Conservation (phyloP, 129 eudicot genomes). For the Sambucus nigra region DNA sequence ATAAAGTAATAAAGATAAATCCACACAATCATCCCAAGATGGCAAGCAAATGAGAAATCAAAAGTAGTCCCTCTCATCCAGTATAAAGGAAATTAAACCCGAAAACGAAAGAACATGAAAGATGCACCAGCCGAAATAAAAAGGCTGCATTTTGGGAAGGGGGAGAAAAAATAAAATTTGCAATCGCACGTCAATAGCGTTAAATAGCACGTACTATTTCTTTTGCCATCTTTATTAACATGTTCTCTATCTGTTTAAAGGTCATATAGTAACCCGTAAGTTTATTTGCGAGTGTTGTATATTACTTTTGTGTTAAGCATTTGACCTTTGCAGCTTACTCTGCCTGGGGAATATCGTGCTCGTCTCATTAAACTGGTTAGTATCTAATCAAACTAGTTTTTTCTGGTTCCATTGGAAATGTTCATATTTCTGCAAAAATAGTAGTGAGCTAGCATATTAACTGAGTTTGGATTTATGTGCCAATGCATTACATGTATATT, state of each 20-base stretch:
- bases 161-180: no score
- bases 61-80: no score
- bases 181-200: no score
- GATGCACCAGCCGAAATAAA: no score
- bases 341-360: conserved; percentile 73
- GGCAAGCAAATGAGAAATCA: no score
- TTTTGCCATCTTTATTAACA: background rate
- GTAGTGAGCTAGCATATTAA: background rate
- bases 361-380: conserved; percentile 83
- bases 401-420: background rate
- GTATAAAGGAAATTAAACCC: no score
- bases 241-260: background rate
- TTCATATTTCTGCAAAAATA: no score
- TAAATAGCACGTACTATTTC: no score
- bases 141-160: background rate
- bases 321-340: conserved; percentile 50
- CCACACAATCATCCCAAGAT: no score
- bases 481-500: background rate
- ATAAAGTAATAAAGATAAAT: no score
- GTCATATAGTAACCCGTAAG: background rate
- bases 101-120: no score
- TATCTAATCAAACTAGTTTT: conserved; percentile 8
- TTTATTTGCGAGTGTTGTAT: background rate
- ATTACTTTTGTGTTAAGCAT: conserved; percentile 5
- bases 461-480: background rate